phyloP scores from a whole-genome alignment of 441 rosid species.

The Pelargonium fulgidum region DNA sequence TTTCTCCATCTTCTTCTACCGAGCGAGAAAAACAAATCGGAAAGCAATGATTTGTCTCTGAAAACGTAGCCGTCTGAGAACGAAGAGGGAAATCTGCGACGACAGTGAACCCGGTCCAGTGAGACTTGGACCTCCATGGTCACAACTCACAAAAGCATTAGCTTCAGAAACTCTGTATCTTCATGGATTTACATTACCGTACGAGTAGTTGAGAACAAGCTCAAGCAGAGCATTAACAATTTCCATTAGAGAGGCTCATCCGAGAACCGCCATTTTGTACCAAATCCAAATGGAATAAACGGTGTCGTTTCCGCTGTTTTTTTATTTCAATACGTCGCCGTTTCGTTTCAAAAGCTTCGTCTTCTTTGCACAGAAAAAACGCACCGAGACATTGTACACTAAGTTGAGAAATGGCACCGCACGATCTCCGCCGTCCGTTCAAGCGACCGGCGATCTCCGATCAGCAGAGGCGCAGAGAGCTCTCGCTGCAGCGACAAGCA shows the following conservation, averaged over 20 bases:
- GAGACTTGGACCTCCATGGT: constrained; percentile 63
- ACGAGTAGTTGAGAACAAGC: no score
- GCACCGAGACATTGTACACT: no score
- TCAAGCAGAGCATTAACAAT: no score
- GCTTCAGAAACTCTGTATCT: not conserved
- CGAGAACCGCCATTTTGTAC: no score
- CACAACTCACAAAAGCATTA: constrained; percentile 6
- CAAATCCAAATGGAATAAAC: no score
- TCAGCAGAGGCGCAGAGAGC: constrained; percentile 72
- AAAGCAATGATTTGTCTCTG: constrained; percentile 23
- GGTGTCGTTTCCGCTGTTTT: no score
- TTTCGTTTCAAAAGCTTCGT: no score
- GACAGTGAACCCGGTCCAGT: constrained; percentile 33
- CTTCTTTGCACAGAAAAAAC: no score
- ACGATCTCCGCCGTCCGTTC: constrained; percentile 77
- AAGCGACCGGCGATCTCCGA: constrained; percentile 77
- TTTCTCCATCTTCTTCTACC: constrained; percentile 36
- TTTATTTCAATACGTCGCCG: no score
- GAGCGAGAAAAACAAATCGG: constrained; percentile 25
- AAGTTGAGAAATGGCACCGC: constrained; percentile 49
- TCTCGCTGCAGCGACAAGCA: constrained; percentile 66
- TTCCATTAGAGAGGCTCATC: no score
- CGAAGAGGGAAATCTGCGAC: constrained; percentile 25
- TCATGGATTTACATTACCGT: not conserved
- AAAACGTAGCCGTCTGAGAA: constrained; percentile 25